Percentiles rank a stretch among this genome's conserved stretches.
These are phyloP conservation scores for Candida oleophila DNA, from an alignment of 805 yeast species.

Conservation along the genomic window DNA sequence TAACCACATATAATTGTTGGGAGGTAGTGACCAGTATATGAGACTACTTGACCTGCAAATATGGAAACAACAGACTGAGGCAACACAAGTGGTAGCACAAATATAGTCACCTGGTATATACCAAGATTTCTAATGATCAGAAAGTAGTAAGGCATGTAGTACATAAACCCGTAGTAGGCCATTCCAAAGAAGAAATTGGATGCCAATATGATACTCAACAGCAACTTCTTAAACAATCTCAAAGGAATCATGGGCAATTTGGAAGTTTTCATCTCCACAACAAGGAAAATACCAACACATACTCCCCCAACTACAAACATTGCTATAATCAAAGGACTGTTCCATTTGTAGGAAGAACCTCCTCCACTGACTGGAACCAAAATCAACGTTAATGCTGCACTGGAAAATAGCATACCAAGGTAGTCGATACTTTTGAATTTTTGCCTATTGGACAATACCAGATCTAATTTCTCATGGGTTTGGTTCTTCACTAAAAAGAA, in stretches of 20 bases:
- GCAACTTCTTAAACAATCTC: slow-evolving; percentile 34
- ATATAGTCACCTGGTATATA: slow-evolving; percentile 40
- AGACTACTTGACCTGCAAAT: slow-evolving; percentile 45
- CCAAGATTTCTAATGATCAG: slow-evolving; percentile 43
- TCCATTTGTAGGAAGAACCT: slow-evolving; percentile 59
- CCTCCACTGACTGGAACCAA: slow-evolving; percentile 63
- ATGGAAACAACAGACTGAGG: slow-evolving; percentile 42
- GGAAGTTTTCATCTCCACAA: slow-evolving; percentile 51
- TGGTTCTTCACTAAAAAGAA: slow-evolving; percentile 33
- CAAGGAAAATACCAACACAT: slow-evolving; percentile 39
- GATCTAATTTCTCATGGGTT: slow-evolving; percentile 20
- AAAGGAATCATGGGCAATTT: slow-evolving; percentile 56
- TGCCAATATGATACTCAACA: slow-evolving; percentile 29
- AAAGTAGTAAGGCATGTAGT: slow-evolving; percentile 50
- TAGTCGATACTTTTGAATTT: slow-evolving; percentile 51
- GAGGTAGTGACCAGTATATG: slow-evolving; percentile 42
- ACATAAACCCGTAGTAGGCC: slow-evolving; percentile 45
- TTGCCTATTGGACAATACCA: slow-evolving; percentile 29
- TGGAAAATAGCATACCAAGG: slow-evolving; percentile 48
- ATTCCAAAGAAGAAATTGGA: slow-evolving; percentile 49
- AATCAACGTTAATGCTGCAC: slow-evolving; percentile 48
- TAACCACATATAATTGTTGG: slow-evolving; percentile 42
- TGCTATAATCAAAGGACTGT: slow-evolving; percentile 35
- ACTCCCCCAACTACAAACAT: slow-evolving; percentile 35
- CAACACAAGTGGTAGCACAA: slow-evolving; percentile 45